Percentiles rank a stretch among this genome's conserved stretches.
Conservation (phyloP, 257 asterid species). For the Dorcoceras hygrometricum region DNA sequence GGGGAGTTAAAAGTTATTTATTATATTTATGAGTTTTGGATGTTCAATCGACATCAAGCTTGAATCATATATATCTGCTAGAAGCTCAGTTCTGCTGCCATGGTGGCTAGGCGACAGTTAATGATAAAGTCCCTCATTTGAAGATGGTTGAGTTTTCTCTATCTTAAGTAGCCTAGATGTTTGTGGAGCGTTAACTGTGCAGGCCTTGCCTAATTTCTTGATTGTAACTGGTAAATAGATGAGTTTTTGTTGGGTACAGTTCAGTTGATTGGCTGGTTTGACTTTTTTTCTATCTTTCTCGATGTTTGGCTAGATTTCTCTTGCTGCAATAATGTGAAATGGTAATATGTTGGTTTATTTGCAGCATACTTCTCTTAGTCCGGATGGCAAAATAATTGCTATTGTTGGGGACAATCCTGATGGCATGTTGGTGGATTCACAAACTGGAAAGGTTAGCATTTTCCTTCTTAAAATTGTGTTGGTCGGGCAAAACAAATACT, state of each 20-base stretch:
- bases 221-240: slow-evolving; percentile 11
- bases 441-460: slow-evolving; percentile 55
- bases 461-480: slow-evolving; percentile 13
- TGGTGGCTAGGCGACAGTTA: neutral
- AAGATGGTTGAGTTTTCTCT: neutral
- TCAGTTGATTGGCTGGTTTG: neutral
- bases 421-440: slow-evolving; percentile 62
- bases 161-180: slow-evolving; percentile 19
- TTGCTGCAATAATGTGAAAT: neutral
- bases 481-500: neutral
- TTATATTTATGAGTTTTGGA: no score
- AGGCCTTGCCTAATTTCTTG: slow-evolving; percentile 1
- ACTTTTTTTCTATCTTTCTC: neutral
- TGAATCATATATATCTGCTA: neutral
- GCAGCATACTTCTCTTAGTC: slow-evolving; percentile 68
- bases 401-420: slow-evolving; percentile 69
- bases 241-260: neutral
- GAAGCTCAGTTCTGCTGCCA: neutral
- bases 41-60: neutral
- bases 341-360: slow-evolving; percentile 21
- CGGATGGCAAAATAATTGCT: slow-evolving; percentile 53
- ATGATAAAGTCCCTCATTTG: slow-evolving; percentile 6
- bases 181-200: neutral
- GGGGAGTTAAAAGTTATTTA: no score
- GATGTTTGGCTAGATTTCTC: neutral